Evolutionary conservation across 192 early-diverging fungal genomes (phyloP), one percentile per base, ranked within the genome.

Genomic region (Podila epicladia): DNA sequence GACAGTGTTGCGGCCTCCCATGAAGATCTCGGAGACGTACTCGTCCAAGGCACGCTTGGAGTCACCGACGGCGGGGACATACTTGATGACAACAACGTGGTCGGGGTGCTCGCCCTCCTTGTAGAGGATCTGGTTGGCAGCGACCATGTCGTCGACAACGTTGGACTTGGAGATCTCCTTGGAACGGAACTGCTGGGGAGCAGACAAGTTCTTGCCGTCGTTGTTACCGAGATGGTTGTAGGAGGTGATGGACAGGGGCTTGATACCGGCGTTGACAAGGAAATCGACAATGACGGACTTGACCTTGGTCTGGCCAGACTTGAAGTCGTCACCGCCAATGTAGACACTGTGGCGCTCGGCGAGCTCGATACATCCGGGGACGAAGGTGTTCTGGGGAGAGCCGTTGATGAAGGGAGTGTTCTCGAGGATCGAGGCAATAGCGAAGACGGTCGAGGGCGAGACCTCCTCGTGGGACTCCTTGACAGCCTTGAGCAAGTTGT

Each of bases 221-320:
- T 99, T 99, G 94, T 99, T 99, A 69, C 98, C 98, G 79, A 99
- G 91, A 83, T 98, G 96, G 90, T 98, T 98, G 91, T 98, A 99
- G 51, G 91, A 94, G 45, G 97, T 96, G 76, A 99, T 99, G 61
- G 93, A 91, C 69, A 98, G 82, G 38, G 98, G 98, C 91, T 98
- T 98, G 92, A 99, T 96, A 73, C 98, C 98, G 59, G 98, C 96
- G 79, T 94, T 96, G 75, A 99, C 98, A 65, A 99, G 87, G 86
- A 99, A 99, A 84, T 99, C 98, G 51, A 97, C 95, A 78, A 99
- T 88, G 62, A 97, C 98, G 15, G 96, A 98, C 91, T 99, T 99
- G 90, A 99, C 89, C 92, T 99, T 99, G 79, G 98, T 99, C 84
- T 99, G 98, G 49, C 98, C 98, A 74, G 94, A 95, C 91, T 99